Base-by-base conservation (phyloP, 2,329 filamentous ascomycete species). In the Fusarium sp. region DNA sequence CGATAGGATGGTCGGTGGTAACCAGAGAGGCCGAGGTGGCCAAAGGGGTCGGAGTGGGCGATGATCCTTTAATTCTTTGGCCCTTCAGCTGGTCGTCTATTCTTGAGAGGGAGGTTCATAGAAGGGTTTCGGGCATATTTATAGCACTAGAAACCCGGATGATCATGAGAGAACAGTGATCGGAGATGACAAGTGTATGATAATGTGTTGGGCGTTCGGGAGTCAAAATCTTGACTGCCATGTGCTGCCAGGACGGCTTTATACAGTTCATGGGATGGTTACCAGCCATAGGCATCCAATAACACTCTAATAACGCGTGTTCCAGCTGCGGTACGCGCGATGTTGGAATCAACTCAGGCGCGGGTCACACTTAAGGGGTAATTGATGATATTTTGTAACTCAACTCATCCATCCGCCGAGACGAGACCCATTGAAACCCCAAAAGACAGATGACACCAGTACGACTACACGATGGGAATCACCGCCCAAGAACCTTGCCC, bases 1-100 rank as follows among this genome's bases (percentile, higher is more conserved):
- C 63, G 84, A 86, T 56, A 77, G 72, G 49, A 66, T 81, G 32
- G 73, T 79, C 47, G 62, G 68, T 3, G 57, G 66, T 8, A 70
- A 62, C 50, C 61, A 61, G 45, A 70, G 71, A 49, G 70, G 72
- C 2, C 68, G 71, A 5, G 70, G 70, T 9, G 63, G 63, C 38
- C 67, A 68, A 52, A 64, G 63, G 42, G 66, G 65, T 35, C 68
- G 65, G 9, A 60, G 67, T 15, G 61, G 67, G 29, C 60, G 67
- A 50, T 67, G 46, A 69, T 56, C 4, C 21, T 23, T 33, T 29
- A 43, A n/a, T 14, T 15, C 31, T 38, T 27, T 33, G 10, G 29
- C 33, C 31, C 41, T 29, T 31, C 37, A 43, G 23, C 37, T 31
- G 8, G 25, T 47, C 14, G 17, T 14, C 25, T 19, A 25, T 38